Evolutionary conservation across 169 alveolate genomes (phyloP).

Genomic region (Plasmodium vinckei): DNA sequence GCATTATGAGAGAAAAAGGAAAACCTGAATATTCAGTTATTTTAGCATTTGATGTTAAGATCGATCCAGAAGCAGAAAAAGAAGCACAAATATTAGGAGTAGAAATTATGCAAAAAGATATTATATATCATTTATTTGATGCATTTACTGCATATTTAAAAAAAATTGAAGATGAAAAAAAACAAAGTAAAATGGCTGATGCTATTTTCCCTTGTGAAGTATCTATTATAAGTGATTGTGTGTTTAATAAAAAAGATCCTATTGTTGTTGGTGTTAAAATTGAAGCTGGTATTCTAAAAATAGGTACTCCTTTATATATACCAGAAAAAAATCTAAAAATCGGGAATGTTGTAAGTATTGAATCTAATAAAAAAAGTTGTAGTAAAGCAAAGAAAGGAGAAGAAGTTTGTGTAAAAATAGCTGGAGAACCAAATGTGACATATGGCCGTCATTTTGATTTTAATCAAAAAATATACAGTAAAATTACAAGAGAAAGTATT

Average conservation of each 20-base stretch:
- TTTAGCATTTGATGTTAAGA: conserved; percentile 98
- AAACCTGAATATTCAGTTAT: conserved; percentile 97
- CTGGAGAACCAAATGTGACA: conserved; percentile 92
- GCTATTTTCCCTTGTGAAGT: conserved; percentile 97
- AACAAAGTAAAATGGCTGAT: conserved; percentile 77
- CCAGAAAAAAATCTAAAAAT: conserved; percentile 93
- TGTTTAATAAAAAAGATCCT: conserved; percentile 97
- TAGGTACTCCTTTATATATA: conserved; percentile 96
- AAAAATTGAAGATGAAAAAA: conserved; percentile 91
- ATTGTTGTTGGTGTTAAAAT: conserved; percentile 96
- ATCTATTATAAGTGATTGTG: conserved; percentile 93
- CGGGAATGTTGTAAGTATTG: conserved; percentile 97
- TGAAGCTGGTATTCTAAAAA: conserved; percentile 93
- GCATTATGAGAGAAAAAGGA: conserved; percentile 94
- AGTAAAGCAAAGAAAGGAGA: conserved; percentile 94
- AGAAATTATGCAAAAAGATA: conserved; percentile 97
- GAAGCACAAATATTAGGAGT: conserved; percentile 97
- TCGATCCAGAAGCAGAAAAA: conserved; percentile 96
- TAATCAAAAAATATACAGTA: conserved; percentile 88
- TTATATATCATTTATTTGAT: conserved; percentile 98
- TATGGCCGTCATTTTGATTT: conserved; percentile 97
- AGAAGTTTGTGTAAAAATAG: conserved; percentile 91
- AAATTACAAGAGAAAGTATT: conserved; percentile 94
- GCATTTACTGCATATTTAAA: conserved; percentile 94
- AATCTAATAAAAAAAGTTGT: conserved; percentile 93